Conservation (phyloP, 352 stramenopile genomes). For the Globisporangium sylvaticum region DNA sequence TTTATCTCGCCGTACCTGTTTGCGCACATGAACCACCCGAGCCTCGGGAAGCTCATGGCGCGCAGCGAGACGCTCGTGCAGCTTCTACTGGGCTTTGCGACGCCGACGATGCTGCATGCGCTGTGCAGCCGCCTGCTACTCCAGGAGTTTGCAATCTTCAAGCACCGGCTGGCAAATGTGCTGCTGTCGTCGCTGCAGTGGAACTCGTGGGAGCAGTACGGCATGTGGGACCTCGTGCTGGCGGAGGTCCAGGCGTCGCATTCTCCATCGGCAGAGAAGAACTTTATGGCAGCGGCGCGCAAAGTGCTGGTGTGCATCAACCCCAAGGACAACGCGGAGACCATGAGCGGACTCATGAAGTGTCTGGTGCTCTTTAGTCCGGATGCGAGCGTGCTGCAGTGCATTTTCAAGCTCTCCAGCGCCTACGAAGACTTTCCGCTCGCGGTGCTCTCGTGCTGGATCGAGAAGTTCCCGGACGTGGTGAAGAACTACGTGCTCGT, state of each 20-base stretch:
- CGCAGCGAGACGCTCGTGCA: slow-evolving; percentile 69
- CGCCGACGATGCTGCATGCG: slow-evolving; percentile 49
- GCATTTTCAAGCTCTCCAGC: slow-evolving; percentile 65
- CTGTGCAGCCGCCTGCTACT: slow-evolving; percentile 62
- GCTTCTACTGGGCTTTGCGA: slow-evolving; percentile 57
- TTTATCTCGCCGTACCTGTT: slow-evolving; percentile 71
- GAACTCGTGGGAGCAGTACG: slow-evolving; percentile 82
- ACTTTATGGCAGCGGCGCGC: slow-evolving; percentile 62
- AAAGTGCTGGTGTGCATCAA: slow-evolving; percentile 79
- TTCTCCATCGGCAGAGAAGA: slow-evolving; percentile 24
- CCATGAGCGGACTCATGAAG: slow-evolving; percentile 72
- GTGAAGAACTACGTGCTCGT: slow-evolving; percentile 57
- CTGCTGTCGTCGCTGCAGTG: slow-evolving; percentile 74
- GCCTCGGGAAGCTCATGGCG: slow-evolving; percentile 51
- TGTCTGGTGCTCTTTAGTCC: slow-evolving; percentile 69
- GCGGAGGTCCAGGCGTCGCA: slow-evolving; percentile 57
- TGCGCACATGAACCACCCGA: slow-evolving; percentile 55
- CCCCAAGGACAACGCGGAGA: slow-evolving; percentile 62
- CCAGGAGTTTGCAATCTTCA: slow-evolving; percentile 74
- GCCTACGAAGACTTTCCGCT: slow-evolving; percentile 64
- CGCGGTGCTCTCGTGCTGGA: slow-evolving; percentile 65
- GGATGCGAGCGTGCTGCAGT: slow-evolving; percentile 64
- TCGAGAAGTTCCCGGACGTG: slow-evolving; percentile 55
- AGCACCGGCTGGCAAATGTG: slow-evolving; percentile 62
- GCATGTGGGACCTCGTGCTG: slow-evolving; percentile 75